phyloP scores from a whole-genome alignment of 306 rosid genomes.

The Malus fusca region DNA sequence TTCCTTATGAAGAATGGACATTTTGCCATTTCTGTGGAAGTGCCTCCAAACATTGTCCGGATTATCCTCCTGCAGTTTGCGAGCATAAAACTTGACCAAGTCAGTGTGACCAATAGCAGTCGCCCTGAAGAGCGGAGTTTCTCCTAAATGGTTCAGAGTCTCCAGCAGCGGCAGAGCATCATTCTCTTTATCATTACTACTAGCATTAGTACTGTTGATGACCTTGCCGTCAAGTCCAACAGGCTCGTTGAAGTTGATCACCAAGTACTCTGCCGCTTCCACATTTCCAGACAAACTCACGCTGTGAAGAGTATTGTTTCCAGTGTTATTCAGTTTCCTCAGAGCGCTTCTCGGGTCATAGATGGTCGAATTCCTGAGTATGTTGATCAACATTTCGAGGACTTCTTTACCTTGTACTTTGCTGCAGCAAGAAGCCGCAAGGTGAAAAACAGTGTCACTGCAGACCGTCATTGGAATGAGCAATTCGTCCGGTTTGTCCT shows the following conservation, averaged over 20 bases:
- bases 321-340: background rate
- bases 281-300: background rate
- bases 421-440: background rate
- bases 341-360: background rate
- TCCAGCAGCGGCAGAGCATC: background rate
- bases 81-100: background rate
- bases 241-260: background rate
- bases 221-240: no score
- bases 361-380: background rate
- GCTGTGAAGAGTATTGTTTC: slow-evolving; percentile 8
- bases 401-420: background rate
- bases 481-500: background rate
- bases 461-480: background rate
- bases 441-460: slow-evolving; percentile 7
- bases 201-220: background rate
- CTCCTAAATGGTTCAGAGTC: background rate
- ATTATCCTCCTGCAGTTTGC: background rate
- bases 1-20: slow-evolving; percentile 6
- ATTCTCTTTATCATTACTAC: background rate
- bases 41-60: background rate
- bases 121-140: slow-evolving; percentile 17
- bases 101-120: background rate
- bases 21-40: background rate
- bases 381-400: background rate
- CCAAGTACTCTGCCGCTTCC: background rate